Evolutionary conservation across 192 early-diverging fungal genomes (phyloP), one percentile per base, ranked within the genome.

Genomic region (Podila horticola): DNA sequence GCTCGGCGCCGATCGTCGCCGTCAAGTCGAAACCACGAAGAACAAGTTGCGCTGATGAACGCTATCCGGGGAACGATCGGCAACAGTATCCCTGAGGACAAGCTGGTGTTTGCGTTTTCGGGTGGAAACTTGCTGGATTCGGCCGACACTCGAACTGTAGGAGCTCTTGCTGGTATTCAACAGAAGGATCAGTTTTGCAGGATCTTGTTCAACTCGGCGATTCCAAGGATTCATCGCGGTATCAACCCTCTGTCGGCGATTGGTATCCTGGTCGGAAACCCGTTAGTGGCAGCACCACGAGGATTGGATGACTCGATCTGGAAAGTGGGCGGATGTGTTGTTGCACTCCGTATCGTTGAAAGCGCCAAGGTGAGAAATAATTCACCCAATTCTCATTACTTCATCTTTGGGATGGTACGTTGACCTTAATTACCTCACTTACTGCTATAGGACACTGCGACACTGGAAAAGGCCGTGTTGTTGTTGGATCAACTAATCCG

Each of bases 271-370:
- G 45, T 83, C 5, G 92, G 92, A 3, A 72, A 86, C 34, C 89
- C 91, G 0, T 62, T 91, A 17, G 75, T 90, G 1, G 88, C 91
- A 38, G 79, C 79, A 48, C 91, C 91, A 26, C 79, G 86, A 62
- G 82, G 89, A 28, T 52, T 93, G 30, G 88, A 90, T 71, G 91
- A 93, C 65, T 85, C 89, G 3, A 85, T 92, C 63, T 93, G 92
- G 92, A 93, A 91, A 51, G 82, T 93, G 28, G 92, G 92, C 19
- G 92, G 92, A 12, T 92, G 88, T 77, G 86, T 90, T 20, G 76
- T 93, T 13, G 87, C 87, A 13, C 64, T 93, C 13, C 86, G 88
- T 33, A 70, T 93, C 15, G 86, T 93, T 55, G 88, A 93, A 55
- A 74, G 74, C 24, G 84, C 90, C 11, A 83, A 89, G 74, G 91